Conservation (phyloP, 352 stramenopile species). For the Pythium graminicola region DNA sequence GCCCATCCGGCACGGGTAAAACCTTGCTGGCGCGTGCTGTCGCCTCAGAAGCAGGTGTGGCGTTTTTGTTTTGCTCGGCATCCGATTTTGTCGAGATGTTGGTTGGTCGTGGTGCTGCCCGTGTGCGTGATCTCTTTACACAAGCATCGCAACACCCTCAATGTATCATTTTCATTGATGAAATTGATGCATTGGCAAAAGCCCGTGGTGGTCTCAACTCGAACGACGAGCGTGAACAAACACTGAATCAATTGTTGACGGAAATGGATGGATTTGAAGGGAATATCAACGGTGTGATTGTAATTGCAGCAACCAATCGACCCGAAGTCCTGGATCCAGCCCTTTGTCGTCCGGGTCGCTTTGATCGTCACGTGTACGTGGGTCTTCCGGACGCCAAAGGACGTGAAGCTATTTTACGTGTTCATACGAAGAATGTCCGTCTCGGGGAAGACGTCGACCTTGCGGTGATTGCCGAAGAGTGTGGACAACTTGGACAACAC, state of each 20-base stretch:
- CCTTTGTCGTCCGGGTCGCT: slow-evolving; percentile 97
- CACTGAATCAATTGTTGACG: slow-evolving; percentile 95
- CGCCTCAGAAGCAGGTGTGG: too few species aligned
- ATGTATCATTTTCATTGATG: slow-evolving; percentile 93
- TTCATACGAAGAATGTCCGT: slow-evolving; percentile 99
- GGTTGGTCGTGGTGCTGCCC: too few species aligned
- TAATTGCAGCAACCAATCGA: slow-evolving; percentile 99
- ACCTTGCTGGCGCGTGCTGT: slow-evolving; percentile 51
- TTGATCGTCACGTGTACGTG: slow-evolving; percentile 99
- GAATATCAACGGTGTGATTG: slow-evolving; percentile 92
- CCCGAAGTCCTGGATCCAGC: slow-evolving; percentile 98
- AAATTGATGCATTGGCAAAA: slow-evolving; percentile 85
- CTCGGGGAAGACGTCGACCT: slow-evolving; percentile 98
- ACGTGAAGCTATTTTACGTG: slow-evolving; percentile 98
- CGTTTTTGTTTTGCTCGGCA: too few species aligned
- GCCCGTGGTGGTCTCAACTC: slow-evolving; percentile 80
- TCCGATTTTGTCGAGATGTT: too few species aligned
- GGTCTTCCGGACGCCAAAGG: slow-evolving; percentile 98
- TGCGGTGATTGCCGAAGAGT: slow-evolving; percentile 90
- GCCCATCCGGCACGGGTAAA: slow-evolving; percentile 74
- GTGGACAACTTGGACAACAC: slow-evolving; percentile 47
- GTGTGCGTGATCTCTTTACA: too few species aligned
- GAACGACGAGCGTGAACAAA: slow-evolving; percentile 95
- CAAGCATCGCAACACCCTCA: too few species aligned
- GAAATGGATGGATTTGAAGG: slow-evolving; percentile 99